Conservation (phyloP, 768 basidiomycete species). For the Kwoniella mangroviensis region DNA sequence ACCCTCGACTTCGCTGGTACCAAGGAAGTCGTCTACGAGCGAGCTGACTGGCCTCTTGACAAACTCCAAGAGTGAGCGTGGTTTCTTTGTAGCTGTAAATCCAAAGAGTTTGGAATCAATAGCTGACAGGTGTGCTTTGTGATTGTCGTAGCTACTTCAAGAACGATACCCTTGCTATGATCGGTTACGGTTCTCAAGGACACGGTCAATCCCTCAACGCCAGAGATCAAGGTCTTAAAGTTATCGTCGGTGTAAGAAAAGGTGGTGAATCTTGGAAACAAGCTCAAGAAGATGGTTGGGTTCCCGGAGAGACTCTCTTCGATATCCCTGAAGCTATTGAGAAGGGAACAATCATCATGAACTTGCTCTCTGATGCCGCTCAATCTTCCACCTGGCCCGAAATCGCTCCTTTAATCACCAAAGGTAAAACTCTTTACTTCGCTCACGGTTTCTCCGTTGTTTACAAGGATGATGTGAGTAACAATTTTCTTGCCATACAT, state of each 20-base stretch:
- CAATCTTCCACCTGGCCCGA: constrained; percentile 94
- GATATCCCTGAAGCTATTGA: constrained; percentile 97
- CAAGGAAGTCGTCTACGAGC: constrained; percentile 91
- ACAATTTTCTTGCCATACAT: neutral
- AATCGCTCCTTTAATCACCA: constrained; percentile 91
- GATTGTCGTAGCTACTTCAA: constrained; percentile 75
- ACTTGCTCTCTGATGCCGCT: constrained; percentile 98
- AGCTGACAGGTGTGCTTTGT: neutral
- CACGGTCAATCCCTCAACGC: constrained; percentile 99
- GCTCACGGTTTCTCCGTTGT: constrained; percentile 99
- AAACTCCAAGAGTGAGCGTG: constrained; percentile 80
- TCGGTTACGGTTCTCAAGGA: constrained; percentile 93
- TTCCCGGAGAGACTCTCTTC: constrained; percentile 97
- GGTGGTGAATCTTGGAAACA: constrained; percentile 96
- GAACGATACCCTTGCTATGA: constrained; percentile 97
- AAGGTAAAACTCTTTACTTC: constrained; percentile 99
- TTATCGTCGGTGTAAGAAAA: constrained; percentile 97
- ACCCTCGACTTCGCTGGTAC: constrained; percentile 96
- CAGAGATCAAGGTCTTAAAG: constrained; percentile 97
- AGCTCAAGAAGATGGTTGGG: constrained; percentile 94
- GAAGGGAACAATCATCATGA: constrained; percentile 98
- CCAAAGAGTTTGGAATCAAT: neutral
- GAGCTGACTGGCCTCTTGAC: constrained; percentile 94
- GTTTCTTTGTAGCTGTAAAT: neutral
- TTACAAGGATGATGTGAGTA: constrained; percentile 80